Percentiles rank a stretch among this genome's conserved stretches.
Evolutionary conservation across 345 rosid genomes (phyloP).

Genomic region (Cardamine resedifolia): DNA sequence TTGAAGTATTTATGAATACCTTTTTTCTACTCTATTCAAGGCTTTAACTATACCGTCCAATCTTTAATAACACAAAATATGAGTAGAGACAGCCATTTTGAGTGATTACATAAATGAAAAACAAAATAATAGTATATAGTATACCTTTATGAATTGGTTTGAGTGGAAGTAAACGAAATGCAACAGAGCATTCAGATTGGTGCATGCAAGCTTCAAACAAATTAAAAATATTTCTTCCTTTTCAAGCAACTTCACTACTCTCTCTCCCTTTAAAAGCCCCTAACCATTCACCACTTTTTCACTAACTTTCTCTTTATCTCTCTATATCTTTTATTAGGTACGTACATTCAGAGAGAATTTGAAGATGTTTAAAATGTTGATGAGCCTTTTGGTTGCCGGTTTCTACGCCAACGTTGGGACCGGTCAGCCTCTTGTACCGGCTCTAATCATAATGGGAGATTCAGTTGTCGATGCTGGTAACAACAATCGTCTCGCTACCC

Average conservation of each 20-base stretch:
- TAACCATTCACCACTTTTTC: slow-evolving; percentile 11
- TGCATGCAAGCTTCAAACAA: slow-evolving; percentile 15
- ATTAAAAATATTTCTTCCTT: neutral
- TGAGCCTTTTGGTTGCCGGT: slow-evolving; percentile 14
- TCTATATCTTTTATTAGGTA: neutral
- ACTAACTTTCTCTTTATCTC: no score
- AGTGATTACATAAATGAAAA: neutral
- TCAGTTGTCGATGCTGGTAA: slow-evolving; percentile 61
- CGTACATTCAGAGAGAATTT: neutral
- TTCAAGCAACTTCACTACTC: slow-evolving; percentile 3
- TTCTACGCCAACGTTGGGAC: slow-evolving; percentile 7
- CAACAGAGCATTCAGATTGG: slow-evolving; percentile 2
- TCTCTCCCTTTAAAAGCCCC: neutral
- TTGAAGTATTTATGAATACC: neutral
- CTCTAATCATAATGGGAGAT: slow-evolving; percentile 54
- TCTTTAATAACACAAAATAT: neutral
- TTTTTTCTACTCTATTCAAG: neutral
- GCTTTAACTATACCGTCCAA: neutral
- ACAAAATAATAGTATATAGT: neutral
- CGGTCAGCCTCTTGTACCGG: slow-evolving; percentile 35
- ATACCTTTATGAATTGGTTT: neutral
- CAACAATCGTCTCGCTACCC: slow-evolving; percentile 47
- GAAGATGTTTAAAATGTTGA: slow-evolving; percentile 7
- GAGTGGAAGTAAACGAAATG: neutral
- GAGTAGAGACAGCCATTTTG: neutral